phyloP scores from a whole-genome alignment of 345 rosid species.

The Eucalyptus globulus region DNA sequence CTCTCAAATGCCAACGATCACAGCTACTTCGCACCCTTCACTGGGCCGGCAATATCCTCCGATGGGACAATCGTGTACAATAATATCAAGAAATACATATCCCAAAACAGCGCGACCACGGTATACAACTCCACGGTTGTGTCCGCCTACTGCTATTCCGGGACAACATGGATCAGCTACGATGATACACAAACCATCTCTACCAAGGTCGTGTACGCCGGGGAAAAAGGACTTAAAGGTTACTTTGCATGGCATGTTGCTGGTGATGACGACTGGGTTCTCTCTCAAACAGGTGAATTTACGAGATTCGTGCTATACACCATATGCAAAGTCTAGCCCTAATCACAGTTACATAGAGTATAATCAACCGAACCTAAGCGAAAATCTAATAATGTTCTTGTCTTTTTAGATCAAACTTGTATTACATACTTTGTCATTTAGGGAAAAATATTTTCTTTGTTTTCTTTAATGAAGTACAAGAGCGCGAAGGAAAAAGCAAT shows the following conservation, averaged over 20 bases:
- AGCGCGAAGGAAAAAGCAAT: no score
- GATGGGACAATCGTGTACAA: conserved; percentile 14
- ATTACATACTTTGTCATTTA: no score
- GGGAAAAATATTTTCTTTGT: no score
- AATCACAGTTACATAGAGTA: no score
- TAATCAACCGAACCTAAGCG: no score
- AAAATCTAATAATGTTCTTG: no score
- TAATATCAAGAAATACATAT: conserved; percentile 14
- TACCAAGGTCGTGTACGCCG: conserved; percentile 34
- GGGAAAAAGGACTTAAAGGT: conserved; percentile 43
- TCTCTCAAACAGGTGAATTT: neutral
- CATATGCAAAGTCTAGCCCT: no score
- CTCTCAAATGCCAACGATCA: conserved; percentile 34
- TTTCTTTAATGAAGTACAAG: no score
- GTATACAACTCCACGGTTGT: conserved; percentile 30
- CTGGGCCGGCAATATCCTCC: conserved; percentile 3
- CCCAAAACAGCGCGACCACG: conserved; percentile 6
- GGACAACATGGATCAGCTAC: conserved; percentile 8
- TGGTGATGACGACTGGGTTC: conserved; percentile 29
- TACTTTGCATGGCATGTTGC: conserved; percentile 67
- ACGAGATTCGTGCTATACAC: neutral
- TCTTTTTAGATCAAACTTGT: no score
- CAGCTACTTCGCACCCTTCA: conserved; percentile 38
- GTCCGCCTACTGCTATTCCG: conserved; percentile 36
- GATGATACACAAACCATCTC: conserved; percentile 35